Conservation (phyloP, 1,139 yeast species). For the Diutina pseudorugosa region DNA sequence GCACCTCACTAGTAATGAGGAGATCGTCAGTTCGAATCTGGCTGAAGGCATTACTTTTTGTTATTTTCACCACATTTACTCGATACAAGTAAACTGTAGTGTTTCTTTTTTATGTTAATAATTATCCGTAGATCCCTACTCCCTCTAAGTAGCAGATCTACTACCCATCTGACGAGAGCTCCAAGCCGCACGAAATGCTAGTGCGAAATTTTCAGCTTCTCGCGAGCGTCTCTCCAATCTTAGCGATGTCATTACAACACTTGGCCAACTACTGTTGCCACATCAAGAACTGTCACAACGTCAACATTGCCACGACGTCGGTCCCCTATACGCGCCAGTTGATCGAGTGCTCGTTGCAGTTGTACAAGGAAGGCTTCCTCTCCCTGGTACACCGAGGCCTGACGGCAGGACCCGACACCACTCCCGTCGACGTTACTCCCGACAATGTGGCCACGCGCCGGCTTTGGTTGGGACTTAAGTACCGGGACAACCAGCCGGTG, state of each 20-base stretch:
- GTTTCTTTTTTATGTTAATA: background rate
- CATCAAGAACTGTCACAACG: slow-evolving; percentile 76
- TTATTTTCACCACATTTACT: background rate
- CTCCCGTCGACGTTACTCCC: slow-evolving; percentile 69
- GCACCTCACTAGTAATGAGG: slow-evolving; percentile 89
- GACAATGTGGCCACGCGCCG: slow-evolving; percentile 81
- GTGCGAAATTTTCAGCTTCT: background rate
- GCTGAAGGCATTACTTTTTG: slow-evolving; percentile 47
- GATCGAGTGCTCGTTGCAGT: slow-evolving; percentile 69
- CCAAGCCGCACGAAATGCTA: background rate
- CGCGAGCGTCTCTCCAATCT: background rate
- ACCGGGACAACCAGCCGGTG: slow-evolving; percentile 71
- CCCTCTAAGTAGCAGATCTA: too few species aligned
- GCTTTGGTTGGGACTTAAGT: slow-evolving; percentile 85
- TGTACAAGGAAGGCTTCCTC: slow-evolving; percentile 85
- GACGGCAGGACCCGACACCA: slow-evolving; percentile 73
- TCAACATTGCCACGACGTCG: slow-evolving; percentile 61
- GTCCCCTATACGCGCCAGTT: slow-evolving; percentile 80
- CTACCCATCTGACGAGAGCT: too few species aligned
- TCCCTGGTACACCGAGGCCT: slow-evolving; percentile 81
- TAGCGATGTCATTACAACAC: slow-evolving; percentile 70
- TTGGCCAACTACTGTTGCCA: slow-evolving; percentile 83
- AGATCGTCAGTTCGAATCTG: slow-evolving; percentile 85
- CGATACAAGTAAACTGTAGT: too few species aligned
- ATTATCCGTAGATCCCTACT: too few species aligned